Evolutionary conservation across 225 moss, liverwort and hornwort species (phyloP).

Genomic region (Pseudisothecium myosuroides): DNA sequence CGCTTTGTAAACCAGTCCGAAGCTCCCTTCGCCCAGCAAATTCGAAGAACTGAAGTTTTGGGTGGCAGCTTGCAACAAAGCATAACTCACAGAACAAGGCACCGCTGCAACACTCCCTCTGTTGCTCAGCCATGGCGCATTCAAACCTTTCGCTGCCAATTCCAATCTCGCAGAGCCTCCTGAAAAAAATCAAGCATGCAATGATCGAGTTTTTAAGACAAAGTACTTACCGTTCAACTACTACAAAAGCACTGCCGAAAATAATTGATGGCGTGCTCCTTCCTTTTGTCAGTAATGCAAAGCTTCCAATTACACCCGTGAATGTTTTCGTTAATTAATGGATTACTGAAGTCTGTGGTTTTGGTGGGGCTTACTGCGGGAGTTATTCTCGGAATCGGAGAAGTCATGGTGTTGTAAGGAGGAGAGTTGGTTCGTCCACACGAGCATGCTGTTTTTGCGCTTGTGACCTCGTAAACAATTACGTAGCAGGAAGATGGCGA

Average conservation of each 20-base stretch:
- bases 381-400: not conserved
- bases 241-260: not conserved
- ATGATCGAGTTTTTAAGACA: not conserved
- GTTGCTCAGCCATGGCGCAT: slow-evolving; percentile 4
- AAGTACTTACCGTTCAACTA: not conserved
- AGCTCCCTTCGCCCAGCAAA: slow-evolving; percentile 67
- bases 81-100: slow-evolving; percentile 28
- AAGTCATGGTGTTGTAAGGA: not conserved
- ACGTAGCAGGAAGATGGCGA: not conserved
- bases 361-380: not conserved
- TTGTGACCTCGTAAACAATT: not conserved
- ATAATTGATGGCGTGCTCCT: not conserved
- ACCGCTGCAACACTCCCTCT: not conserved
- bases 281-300: not conserved
- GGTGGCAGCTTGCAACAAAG: slow-evolving; percentile 38
- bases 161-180: not conserved
- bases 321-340: not conserved
- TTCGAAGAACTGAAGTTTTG: slow-evolving; percentile 53
- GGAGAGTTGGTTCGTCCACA: slow-evolving; percentile 42
- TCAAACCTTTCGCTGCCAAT: not conserved
- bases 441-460: not conserved
- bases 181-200: not conserved
- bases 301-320: not conserved
- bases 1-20: slow-evolving; percentile 52
- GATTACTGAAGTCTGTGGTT: too few species aligned